Evolutionary conservation across 2,329 filamentous ascomycete species (phyloP).

Genomic region (Nemania diffusa): DNA sequence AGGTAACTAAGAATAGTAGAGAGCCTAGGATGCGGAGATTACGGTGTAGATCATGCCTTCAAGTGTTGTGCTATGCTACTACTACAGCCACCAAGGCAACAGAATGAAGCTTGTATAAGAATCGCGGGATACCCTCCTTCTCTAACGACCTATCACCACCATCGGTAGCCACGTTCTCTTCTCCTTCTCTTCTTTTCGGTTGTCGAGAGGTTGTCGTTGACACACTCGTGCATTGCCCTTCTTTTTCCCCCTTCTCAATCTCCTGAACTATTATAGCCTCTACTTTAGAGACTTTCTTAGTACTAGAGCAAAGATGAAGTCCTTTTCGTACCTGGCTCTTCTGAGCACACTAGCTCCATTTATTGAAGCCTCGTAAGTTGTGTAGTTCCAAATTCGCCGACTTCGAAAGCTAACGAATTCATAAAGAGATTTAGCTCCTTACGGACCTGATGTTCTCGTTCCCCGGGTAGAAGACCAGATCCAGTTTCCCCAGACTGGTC

Average conservation of each 20-base stretch:
- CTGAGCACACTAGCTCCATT: slow-evolving; percentile 37
- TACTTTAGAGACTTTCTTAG: background rate
- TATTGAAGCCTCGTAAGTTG: slow-evolving; percentile 30
- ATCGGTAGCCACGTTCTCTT: slow-evolving; percentile 22
- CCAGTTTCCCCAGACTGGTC: slow-evolving; percentile 40
- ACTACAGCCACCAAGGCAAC: slow-evolving; percentile 5
- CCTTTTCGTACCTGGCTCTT: slow-evolving; percentile 40
- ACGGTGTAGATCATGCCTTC: slow-evolving; percentile 1
- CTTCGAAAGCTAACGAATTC: background rate
- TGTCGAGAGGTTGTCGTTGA: slow-evolving; percentile 11
- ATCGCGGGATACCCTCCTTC: background rate
- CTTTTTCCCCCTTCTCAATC: background rate
- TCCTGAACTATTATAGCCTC: background rate
- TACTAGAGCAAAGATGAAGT: slow-evolving; percentile 36
- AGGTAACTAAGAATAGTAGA: slow-evolving; percentile 22
- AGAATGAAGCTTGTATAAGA: slow-evolving; percentile 23
- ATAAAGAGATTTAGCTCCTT: background rate
- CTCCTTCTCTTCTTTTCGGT: slow-evolving; percentile 20
- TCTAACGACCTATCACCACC: background rate
- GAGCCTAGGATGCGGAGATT: slow-evolving; percentile 4
- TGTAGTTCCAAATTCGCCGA: background rate
- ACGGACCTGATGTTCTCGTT: slow-evolving; percentile 37
- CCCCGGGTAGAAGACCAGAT: slow-evolving; percentile 37
- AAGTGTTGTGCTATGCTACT: background rate
- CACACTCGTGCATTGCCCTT: slow-evolving; percentile 8